Evolutionary conservation across 2,329 filamentous ascomycete species (phyloP), one percentile per base, ranked within the genome.

Genomic region (Seiridium cupressi): DNA sequence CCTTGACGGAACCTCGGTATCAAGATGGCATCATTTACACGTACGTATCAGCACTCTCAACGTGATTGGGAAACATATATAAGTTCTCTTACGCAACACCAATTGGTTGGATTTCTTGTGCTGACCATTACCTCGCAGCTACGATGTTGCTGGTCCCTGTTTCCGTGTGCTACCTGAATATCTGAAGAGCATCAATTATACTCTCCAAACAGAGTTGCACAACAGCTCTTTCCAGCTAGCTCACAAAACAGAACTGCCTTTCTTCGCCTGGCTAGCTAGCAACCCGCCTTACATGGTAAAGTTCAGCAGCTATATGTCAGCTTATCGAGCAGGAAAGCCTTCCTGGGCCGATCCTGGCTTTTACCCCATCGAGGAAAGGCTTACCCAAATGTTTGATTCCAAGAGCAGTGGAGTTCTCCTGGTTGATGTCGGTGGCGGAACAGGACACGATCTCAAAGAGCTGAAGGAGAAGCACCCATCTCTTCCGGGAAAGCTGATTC

Each of bases 161-260:
- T 75, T 76, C 61, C 70, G 69, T n/a, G 63, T 61, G 4, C 66
- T 75, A 42, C 74, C 73, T 1, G 65, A 67, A 35, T 74, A 70
- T 55, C 67, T 75, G 54, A 70, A 72, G 57, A 62, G 61, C 1
- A 72, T 63, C n/a, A 55, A 64, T 5, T 76, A 75, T 60, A 59
- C 58, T 10, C 62, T 65, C 5, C 74, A 72, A 0, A 66, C 67
- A 9, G 55, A 61, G 5, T 32, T 65, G 8, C 65, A 62, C 3
- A 66, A 74, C 26, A 75, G 75, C 2, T 74, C 73, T 0, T 76
- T 76, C 46, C 74, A 77, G 59, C 61, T 61, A 8, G 74, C 73
- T 0, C 73, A 77, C 56, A 69, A 70, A 34, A 74, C 72, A 0
- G 11, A 71, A 2, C 64, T 76, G 3, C 65, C 70, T 0, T 74